Evolutionary conservation across 164 flowering plant genomes (phyloP), one percentile per base, ranked within the genome.

Genomic region (Brasenia schreberi): DNA sequence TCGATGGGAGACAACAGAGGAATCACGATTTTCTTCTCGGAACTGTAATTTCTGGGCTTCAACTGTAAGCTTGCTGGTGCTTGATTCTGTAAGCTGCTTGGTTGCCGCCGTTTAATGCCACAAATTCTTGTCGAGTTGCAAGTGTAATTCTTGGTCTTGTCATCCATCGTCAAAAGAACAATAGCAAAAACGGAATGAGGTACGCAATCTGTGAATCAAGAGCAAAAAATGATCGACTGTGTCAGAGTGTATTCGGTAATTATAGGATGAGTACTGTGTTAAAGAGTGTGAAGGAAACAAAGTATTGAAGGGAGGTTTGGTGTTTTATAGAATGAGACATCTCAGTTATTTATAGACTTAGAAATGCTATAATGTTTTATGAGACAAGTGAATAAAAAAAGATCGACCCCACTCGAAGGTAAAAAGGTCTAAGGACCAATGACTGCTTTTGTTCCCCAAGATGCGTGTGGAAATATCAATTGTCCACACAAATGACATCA

Each of bases 21-120:
- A 43, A 92, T 92, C 12, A 92, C 93, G 0, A 78, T 85, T 76
- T 92, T 87, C 96, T 78, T 75, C 11, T 81, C 61, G 11, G 75
- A 69, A 39, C 64, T 61, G 27, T 65, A 65, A 4, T 74, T 49
- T 5, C 70, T 79, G 0, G 85, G 83, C 14, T 63, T 74, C 66
- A 92, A 79, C 72, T 92, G 80, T 5, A 92, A 71, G 6, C 90
- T 82, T 10, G 92, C 82, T 64, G 97, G 97, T 0, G 94, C 92
- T 43, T 83, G 80, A 60, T 79, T 73, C 66, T 85, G 96, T 5
- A 87, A 78, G 7, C 90, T 76, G 69, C 82, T 82, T 0, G 77
- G 67, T 39, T 14, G 62, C 27, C 66, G 45, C 18, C 52, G 68
- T 6, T 42, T 18, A 14, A 61, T 52, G 75, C 64, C 62, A 52